Base-by-base conservation (phyloP, 805 yeast genomes). In the Wickerhamomyces strasburgensis region DNA sequence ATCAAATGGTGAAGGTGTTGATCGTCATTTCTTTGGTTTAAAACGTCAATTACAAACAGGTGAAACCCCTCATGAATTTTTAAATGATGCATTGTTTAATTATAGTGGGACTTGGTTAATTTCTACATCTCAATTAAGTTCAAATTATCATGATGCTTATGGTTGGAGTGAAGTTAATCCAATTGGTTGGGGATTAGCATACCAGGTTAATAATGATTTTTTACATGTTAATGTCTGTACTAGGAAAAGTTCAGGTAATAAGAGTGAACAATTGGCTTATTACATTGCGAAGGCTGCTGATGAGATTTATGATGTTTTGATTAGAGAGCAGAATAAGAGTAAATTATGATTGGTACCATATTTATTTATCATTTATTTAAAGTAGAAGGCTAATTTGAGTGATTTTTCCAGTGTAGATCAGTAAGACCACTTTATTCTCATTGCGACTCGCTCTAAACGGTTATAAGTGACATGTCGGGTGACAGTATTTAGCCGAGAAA, bases 111-210 rank as follows among this genome's bases (percentile, higher is more conserved):
- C 84, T 31, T 90, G 98, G 98, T 80, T 73, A 60, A 60, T 90
- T 35, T 84, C 95, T 14, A 78, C 96, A 3, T 87, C 96, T 2
- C 98, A 90, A 63, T 70, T 90, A 47, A 83, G 93, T 7, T 83
- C 94, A 5, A 84, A 81, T 51, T 70, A 69, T 61, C 85, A 87
- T 64, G 87, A 87, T 58, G 89, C 94, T 31, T 90, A 89, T 72
- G 98, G 98, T 24, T 90, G 88, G 86, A 77, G 96, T 14, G 95
- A 94, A 60, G 98, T 93, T 34, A 79, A 84, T 51, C 95, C 89
- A 56, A 85, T 82, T 43, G 98, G 98, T 7, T 80, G 84, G 53
- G 98, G 98, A 6, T 72, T 86, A 45, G 97, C 96, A 7, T 90
- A 90, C 68, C 86, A 88, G 86, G 72, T 90, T 54, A 88, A 85